phyloP scores from a whole-genome alignment of 768 basidiomycete species.

The Boletus reticuloceps region DNA sequence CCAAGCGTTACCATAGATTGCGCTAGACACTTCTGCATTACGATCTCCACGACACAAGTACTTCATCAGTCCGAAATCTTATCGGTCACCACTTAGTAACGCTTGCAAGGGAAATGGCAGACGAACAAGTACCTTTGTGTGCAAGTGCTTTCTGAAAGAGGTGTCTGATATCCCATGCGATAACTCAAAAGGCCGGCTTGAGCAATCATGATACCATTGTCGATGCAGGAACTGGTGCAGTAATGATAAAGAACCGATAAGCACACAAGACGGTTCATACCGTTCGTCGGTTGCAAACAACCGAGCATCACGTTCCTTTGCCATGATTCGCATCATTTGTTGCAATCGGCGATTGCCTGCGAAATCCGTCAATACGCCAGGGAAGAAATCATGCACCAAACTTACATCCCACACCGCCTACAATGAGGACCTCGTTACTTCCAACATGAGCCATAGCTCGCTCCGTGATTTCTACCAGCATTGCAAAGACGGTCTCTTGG shows the following conservation, averaged over 20 bases:
- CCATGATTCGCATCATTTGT: constrained; percentile 99
- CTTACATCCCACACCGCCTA: constrained; percentile 99
- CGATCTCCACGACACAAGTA: constrained; percentile 84
- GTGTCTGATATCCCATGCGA: constrained; percentile 85
- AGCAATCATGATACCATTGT: constrained; percentile 99
- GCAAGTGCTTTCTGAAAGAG: constrained; percentile 76
- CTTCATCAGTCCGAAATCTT: constrained; percentile 94
- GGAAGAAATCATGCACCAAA: constrained; percentile 11
- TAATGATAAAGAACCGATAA: not conserved
- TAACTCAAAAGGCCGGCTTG: constrained; percentile 92
- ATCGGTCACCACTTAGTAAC: constrained; percentile 7
- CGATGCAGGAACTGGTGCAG: constrained; percentile 89
- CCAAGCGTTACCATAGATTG: not conserved
- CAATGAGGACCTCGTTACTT: constrained; percentile 93
- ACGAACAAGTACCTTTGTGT: constrained; percentile 71
- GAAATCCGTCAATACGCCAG: not conserved
- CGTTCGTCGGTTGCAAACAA: constrained; percentile 97
- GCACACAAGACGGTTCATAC: constrained; percentile 38
- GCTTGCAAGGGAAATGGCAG: not conserved
- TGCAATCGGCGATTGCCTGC: constrained; percentile 90
- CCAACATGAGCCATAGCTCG: constrained; percentile 99
- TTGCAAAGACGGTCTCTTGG: constrained; percentile 95
- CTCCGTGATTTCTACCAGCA: constrained; percentile 99
- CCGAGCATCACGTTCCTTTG: constrained; percentile 78
- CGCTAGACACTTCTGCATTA: constrained; percentile 1